These are phyloP conservation scores for Stephania cephalantha DNA, from an alignment of 164 flowering plant species.

Conservation along the genomic window DNA sequence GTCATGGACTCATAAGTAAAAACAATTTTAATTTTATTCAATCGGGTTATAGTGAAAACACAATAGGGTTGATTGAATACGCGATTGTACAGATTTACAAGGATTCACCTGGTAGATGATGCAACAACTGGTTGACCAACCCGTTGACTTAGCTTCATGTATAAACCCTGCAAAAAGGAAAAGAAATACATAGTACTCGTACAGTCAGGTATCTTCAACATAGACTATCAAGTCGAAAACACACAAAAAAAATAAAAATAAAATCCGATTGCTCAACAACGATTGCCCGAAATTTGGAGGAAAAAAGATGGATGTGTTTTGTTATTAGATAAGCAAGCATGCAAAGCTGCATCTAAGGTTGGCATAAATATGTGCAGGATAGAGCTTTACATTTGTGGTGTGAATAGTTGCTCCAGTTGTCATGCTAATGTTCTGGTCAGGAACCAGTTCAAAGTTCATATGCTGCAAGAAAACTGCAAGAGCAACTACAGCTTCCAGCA, in stretches of 20 bases:
- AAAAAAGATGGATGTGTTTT: neutral
- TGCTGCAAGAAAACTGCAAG: constrained; percentile 75
- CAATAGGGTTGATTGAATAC: neutral
- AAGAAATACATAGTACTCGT: neutral
- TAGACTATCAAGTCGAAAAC: neutral
- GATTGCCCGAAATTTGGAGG: neutral
- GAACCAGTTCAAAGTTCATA: constrained; percentile 71
- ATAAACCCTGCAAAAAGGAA: constrained; percentile 58
- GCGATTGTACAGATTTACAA: constrained; percentile 3
- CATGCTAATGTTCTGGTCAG: constrained; percentile 84
- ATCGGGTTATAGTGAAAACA: neutral
- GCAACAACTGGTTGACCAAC: constrained; percentile 20
- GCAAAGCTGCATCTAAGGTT: neutral
- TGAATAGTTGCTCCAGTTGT: constrained; percentile 98
- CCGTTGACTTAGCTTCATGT: constrained; percentile 62
- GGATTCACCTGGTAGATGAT: constrained; percentile 32
- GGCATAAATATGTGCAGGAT: neutral
- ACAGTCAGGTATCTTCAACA: neutral
- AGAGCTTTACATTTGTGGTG: constrained; percentile 69
- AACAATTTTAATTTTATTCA: neutral
- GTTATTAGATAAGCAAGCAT: neutral
- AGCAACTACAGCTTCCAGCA: constrained; percentile 79
- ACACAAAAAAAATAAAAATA: no score
- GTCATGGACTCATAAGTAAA: neutral
- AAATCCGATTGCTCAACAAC: no score